Base-by-base conservation (phyloP, 2,329 filamentous ascomycete genomes). In the Aspergillus sp. region DNA sequence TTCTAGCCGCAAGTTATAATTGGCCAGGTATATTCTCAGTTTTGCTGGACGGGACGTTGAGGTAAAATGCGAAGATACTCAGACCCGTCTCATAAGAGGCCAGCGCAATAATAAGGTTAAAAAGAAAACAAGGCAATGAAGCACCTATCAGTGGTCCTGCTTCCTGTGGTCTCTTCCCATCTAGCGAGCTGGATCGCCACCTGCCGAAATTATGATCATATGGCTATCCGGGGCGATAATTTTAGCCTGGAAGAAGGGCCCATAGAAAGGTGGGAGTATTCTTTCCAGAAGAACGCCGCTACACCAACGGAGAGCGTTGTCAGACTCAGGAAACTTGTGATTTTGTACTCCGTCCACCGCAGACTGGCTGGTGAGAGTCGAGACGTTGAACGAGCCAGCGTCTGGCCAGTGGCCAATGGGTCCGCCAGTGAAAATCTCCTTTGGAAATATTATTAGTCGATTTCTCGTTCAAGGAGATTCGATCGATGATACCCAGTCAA, bases 401-500 rank as follows among this genome's bases (percentile, higher is more conserved):
- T 60, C 42, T 60, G 59, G 61, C 57, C 57, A 37, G 34, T 50
- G 56, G 54, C 51, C 51, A 39, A 56, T 55, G 56, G 56, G 60
- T 47, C 54, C 56, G 51, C 54, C 47, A 7, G 12, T 37, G 34
- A 13, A 48, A 57, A 51, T 51, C 33, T 54, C 42, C 49, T 34
- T 41, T 45, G 30, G 48, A 48, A 41, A 51, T 47, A 46, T 54
- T 54, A 57, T 64, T 57, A 58, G 57, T 57, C 61, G 53, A 48
- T 51, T 50, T 51, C 30, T 39, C 40, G 46, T 51, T 17, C 44
- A 54, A 51, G 30, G 51, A 48, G 52, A 51, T 50, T 56, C 55
- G 40, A 57, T 55, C 52, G 42, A 51, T 60, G 40, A 56, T 52
- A 60, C 54, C 51, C 51, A 55, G 60, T 62, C 52, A 57, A 64